phyloP scores from a whole-genome alignment of 2,329 filamentous ascomycete species.

The Chaetomium olivaceum region DNA sequence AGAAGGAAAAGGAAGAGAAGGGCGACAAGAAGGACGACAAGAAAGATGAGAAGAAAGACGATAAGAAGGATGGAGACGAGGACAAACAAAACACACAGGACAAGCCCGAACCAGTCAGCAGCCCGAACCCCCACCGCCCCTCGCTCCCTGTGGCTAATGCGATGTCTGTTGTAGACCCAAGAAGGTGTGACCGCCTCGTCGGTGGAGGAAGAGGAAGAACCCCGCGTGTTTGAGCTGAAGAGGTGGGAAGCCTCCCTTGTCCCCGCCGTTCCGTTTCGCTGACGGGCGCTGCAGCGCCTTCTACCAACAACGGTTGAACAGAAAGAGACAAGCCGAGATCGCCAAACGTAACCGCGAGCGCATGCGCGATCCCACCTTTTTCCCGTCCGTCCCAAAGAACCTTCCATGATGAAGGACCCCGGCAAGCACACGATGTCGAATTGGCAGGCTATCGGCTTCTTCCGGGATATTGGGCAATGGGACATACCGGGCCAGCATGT shows the following conservation, averaged over 20 bases:
- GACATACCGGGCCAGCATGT: not conserved
- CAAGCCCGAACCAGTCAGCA: slow-evolving; percentile 11
- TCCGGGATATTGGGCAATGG: not conserved
- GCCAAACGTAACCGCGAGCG: slow-evolving; percentile 81
- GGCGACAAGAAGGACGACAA: slow-evolving; percentile 53
- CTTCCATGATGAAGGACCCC: slow-evolving; percentile 39
- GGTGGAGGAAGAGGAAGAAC: slow-evolving; percentile 56
- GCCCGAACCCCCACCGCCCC: too few relatives aligned
- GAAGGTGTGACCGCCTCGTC: slow-evolving; percentile 32
- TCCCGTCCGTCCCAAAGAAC: slow-evolving; percentile 79
- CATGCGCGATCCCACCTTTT: slow-evolving; percentile 73
- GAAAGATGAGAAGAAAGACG: slow-evolving; percentile 44
- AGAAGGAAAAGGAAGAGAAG: slow-evolving; percentile 67
- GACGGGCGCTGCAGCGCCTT: slow-evolving; percentile 62
- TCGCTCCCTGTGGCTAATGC: not conserved
- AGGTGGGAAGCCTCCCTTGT: slow-evolving; percentile 54
- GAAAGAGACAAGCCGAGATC: slow-evolving; percentile 73
- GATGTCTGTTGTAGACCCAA: not conserved
- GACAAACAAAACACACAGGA: slow-evolving; percentile 40
- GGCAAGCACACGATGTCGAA: not conserved
- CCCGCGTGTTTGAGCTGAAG: slow-evolving; percentile 80
- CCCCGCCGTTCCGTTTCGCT: not conserved
- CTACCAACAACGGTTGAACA: slow-evolving; percentile 80
- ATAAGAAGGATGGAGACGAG: slow-evolving; percentile 35
- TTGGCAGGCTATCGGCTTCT: not conserved